Evolutionary conservation across 257 asterid genomes (phyloP).

Genomic region (Echium plantagineum): DNA sequence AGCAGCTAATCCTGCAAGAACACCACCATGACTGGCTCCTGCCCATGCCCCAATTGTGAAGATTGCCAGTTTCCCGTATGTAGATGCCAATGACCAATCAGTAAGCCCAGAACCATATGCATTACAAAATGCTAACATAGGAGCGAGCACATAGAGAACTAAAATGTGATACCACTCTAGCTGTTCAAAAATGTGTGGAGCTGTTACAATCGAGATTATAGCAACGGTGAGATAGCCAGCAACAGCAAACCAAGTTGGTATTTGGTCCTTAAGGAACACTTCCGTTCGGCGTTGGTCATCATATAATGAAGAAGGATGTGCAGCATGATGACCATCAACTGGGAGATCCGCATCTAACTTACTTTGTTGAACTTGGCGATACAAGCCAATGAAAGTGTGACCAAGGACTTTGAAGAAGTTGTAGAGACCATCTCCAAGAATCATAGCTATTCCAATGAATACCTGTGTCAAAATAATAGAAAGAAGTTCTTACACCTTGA

Average conservation of each 20-base stretch:
- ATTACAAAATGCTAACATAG: constrained; percentile 51
- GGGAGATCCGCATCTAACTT: constrained; percentile 23
- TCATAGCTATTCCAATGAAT: constrained; percentile 43
- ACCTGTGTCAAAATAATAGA: not conserved
- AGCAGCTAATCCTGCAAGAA: constrained; percentile 51
- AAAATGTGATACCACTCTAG: constrained; percentile 48
- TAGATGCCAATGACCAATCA: constrained; percentile 58
- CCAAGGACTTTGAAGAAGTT: constrained; percentile 47
- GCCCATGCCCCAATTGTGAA: constrained; percentile 64
- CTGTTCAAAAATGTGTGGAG: constrained; percentile 48
- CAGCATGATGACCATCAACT: constrained; percentile 12
- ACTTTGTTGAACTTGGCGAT: constrained; percentile 18
- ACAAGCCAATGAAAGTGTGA: constrained; percentile 31
- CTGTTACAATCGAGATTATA: constrained; percentile 28
- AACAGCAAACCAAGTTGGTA: constrained; percentile 36
- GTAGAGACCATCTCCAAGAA: constrained; percentile 66
- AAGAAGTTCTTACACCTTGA: not conserved
- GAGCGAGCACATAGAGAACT: constrained; percentile 44
- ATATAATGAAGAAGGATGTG: constrained; percentile 13
- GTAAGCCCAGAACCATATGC: constrained; percentile 59
- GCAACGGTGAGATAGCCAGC: constrained; percentile 38
- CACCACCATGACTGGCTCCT: constrained; percentile 41
- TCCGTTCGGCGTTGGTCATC: constrained; percentile 37
- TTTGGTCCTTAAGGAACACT: constrained; percentile 46
- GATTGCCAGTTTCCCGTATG: constrained; percentile 53